These are phyloP conservation scores for Candida suzukii DNA, from an alignment of 805 yeast genomes.

Conservation along the genomic window DNA sequence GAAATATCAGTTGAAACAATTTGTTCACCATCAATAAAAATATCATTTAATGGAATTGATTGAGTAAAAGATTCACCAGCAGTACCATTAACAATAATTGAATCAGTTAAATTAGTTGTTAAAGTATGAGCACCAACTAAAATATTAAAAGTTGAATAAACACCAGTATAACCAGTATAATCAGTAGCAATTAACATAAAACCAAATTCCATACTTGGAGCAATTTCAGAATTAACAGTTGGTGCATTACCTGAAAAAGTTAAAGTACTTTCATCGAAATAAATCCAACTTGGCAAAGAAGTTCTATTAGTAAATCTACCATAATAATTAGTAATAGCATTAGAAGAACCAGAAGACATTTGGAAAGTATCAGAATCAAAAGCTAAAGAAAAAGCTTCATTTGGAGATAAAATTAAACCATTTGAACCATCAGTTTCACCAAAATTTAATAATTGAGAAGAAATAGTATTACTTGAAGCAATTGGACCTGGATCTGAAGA, in stretches of 20 bases:
- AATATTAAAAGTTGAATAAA: conserved; percentile 60
- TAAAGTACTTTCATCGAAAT: conserved; percentile 54
- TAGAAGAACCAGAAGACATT: conserved; percentile 32
- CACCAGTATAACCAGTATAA: conserved; percentile 64
- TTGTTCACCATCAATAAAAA: conserved; percentile 54
- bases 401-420: conserved; percentile 70
- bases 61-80: conserved; percentile 46
- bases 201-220: conserved; percentile 72
- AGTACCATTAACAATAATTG: conserved; percentile 60
- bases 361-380: conserved; percentile 60
- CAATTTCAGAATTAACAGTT: conserved; percentile 73
- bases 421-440: conserved; percentile 74
- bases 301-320: conserved; percentile 79
- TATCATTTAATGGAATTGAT: conserved; percentile 53
- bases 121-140: conserved; percentile 86
- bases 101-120: conserved; percentile 54
- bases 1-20: conserved; percentile 50
- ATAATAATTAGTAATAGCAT: conserved; percentile 57
- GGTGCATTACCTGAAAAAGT: conserved; percentile 88
- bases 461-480: conserved; percentile 25
- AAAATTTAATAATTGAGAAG: conserved; percentile 47
- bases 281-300: conserved; percentile 87
- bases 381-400: conserved; percentile 54
- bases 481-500: conserved; percentile 33
- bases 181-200: conserved; percentile 78